Conservation (phyloP, 1,284 basidiomycete genomes). For the Abortiporus biennis region DNA sequence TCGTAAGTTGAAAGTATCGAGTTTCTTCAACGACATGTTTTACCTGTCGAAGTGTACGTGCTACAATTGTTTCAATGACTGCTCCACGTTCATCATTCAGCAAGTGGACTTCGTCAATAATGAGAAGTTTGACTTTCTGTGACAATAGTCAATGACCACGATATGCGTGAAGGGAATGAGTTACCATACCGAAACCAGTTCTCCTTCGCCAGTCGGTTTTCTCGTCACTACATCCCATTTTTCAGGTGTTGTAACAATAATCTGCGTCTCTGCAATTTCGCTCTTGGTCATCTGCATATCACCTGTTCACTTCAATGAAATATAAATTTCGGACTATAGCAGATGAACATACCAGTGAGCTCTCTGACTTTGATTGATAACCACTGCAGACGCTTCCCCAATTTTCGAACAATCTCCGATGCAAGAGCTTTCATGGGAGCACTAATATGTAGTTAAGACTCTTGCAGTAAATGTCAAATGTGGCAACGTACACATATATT, state of each 20-base stretch:
- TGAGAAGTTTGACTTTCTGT: constrained; percentile 89
- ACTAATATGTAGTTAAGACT: constrained; percentile 28
- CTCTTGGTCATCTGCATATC: constrained; percentile 97
- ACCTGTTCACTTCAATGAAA: constrained; percentile 39
- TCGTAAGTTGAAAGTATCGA: background rate
- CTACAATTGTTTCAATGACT: constrained; percentile 98
- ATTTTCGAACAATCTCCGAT: constrained; percentile 91
- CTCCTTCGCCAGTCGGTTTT: constrained; percentile 95
- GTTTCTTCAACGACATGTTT: background rate
- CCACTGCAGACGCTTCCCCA: constrained; percentile 89
- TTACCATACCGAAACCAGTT: constrained; percentile 75
- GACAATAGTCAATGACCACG: no score
- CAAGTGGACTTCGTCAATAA: constrained; percentile 98
- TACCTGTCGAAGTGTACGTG: constrained; percentile 89
- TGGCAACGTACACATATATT: constrained; percentile 79
- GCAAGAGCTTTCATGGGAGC: constrained; percentile 99
- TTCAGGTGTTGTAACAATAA: constrained; percentile 98
- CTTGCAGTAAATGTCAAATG: background rate
- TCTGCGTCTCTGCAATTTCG: constrained; percentile 94
- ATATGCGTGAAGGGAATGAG: background rate
- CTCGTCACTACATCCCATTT: constrained; percentile 99
- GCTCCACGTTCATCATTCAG: constrained; percentile 98
- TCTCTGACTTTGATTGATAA: constrained; percentile 86
- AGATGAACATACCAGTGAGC: constrained; percentile 64
- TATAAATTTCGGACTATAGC: background rate